Percentiles rank a stretch among this genome's conserved stretches.
phyloP scores from a whole-genome alignment of 306 rosid species.

The Cucumis cinereus region DNA sequence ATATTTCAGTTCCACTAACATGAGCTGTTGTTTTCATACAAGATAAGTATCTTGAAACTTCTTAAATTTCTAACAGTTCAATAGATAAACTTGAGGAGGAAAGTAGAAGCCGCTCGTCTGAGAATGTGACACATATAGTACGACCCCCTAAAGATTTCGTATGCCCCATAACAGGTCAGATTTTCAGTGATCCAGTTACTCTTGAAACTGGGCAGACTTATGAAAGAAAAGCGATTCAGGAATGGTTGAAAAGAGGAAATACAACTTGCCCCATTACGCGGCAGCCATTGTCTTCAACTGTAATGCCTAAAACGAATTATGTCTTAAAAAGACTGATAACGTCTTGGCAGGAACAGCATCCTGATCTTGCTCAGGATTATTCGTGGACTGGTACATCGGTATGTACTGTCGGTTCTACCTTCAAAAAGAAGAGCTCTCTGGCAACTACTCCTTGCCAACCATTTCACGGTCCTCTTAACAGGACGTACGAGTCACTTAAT shows the following conservation, averaged over 20 bases:
- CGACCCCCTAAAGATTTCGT: constrained; percentile 88
- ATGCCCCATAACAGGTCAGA: constrained; percentile 81
- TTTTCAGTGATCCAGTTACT: constrained; percentile 79
- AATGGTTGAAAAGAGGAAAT: constrained; percentile 89
- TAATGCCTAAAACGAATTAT: constrained; percentile 73
- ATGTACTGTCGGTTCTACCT: constrained; percentile 31
- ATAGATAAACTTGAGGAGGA: constrained; percentile 47
- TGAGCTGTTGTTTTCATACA: neutral
- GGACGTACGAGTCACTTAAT: constrained; percentile 24
- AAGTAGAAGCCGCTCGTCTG: constrained; percentile 39
- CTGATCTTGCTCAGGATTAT: constrained; percentile 58
- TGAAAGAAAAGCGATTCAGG: constrained; percentile 87
- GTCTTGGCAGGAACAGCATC: constrained; percentile 85
- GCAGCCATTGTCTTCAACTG: constrained; percentile 52
- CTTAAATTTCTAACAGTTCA: constrained; percentile 41
- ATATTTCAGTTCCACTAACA: neutral
- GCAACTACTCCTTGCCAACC: constrained; percentile 25
- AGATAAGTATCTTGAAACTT: constrained; percentile 4
- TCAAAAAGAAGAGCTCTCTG: constrained; percentile 24
- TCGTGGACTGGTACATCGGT: constrained; percentile 40
- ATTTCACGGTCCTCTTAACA: constrained; percentile 26
- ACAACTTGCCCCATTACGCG: constrained; percentile 80
- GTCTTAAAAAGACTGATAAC: constrained; percentile 82
- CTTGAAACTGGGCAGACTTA: constrained; percentile 96
- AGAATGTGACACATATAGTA: constrained; percentile 23